Conservation (phyloP, 2,329 filamentous ascomycete genomes). For the Calonectria crousiana region DNA sequence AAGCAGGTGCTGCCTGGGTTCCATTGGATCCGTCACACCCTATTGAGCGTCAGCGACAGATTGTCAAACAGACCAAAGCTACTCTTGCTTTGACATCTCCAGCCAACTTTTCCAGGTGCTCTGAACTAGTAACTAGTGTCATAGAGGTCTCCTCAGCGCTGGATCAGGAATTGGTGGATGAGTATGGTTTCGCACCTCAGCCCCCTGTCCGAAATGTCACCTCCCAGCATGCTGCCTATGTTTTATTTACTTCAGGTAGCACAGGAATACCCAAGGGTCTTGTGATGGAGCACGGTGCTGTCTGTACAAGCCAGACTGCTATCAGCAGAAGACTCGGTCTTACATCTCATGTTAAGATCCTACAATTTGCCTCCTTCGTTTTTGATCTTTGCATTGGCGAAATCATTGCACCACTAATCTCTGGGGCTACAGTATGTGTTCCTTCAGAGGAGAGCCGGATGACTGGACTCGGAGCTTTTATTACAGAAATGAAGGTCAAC, state of each 20-base stretch:
- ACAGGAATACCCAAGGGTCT: slow-evolving; percentile 26
- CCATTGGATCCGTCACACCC: slow-evolving; percentile 41
- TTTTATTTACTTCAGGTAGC: slow-evolving; percentile 17
- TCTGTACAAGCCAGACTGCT: slow-evolving; percentile 9
- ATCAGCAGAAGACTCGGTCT: neutral
- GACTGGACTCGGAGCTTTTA: neutral
- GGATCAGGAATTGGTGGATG: neutral
- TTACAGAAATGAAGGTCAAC: neutral
- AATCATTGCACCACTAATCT: neutral
- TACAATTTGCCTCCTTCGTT: slow-evolving; percentile 6
- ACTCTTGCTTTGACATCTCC: slow-evolving; percentile 18
- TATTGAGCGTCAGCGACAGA: slow-evolving; percentile 15
- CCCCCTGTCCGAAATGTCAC: neutral
- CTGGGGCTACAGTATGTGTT: slow-evolving; percentile 1
- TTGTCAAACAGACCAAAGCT: neutral
- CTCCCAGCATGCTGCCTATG: neutral
- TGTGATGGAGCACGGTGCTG: slow-evolving; percentile 9
- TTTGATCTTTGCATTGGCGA: slow-evolving; percentile 15
- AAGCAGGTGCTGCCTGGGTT: slow-evolving; percentile 39
- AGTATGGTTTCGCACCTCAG: neutral
- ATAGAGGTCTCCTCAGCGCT: neutral
- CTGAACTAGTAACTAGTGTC: neutral
- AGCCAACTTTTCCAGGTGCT: slow-evolving; percentile 13
- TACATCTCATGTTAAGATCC: neutral
- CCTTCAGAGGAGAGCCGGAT: neutral